Evolutionary conservation across 495 filamentous ascomycete genomes (phyloP), one percentile per base, ranked within the genome.

Genomic region (Xylaria scruposa): DNA sequence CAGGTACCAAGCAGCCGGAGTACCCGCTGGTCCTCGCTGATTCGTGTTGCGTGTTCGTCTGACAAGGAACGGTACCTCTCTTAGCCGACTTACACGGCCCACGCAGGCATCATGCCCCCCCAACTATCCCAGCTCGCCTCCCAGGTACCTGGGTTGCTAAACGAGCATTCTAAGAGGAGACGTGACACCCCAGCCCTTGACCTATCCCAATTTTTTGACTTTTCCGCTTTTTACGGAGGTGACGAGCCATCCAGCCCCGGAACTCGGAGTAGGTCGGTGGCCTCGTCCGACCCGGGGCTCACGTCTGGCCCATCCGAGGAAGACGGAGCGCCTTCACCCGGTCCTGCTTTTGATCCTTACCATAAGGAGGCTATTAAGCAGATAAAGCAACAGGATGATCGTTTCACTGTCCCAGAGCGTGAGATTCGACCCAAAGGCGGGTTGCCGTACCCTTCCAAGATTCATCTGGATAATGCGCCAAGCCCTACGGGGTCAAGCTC

Each of bases 21-120:
- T 76, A 79, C 77, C 77, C 77, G 77, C 77, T 77, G 72, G 76
- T 74, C 73, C 51, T 66, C 77, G 77, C 77, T 79, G 77, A 79
- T 79, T 79, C 77, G 77, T 78, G 75, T 79, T 76, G 77, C 75
- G 74, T 71, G 75, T 78, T 73, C 75, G 77, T 79, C 77, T 78
- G 77, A 79, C 77, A 79, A 71, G 70, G 70, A 76, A 79, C 76
- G 65, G 65, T 79, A 78, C 77, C 72, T 79, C 75, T 76, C 75
- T 79, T 76, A 75, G 77, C 74, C 77, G 77, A 78, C 77, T 79
- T 79, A 79, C 77, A 79, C 74, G 77, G 77, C 74, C 77, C 76
- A 79, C 77, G 77, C 77, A 79, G 75, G 74, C 72, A 75, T 74
- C 76, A 78, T 72, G 72, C 76, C 67, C 72, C 72, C 67, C 70